Evolutionary conservation across 495 filamentous ascomycete genomes (phyloP).

Genomic region (Neurospora tetraspora): DNA sequence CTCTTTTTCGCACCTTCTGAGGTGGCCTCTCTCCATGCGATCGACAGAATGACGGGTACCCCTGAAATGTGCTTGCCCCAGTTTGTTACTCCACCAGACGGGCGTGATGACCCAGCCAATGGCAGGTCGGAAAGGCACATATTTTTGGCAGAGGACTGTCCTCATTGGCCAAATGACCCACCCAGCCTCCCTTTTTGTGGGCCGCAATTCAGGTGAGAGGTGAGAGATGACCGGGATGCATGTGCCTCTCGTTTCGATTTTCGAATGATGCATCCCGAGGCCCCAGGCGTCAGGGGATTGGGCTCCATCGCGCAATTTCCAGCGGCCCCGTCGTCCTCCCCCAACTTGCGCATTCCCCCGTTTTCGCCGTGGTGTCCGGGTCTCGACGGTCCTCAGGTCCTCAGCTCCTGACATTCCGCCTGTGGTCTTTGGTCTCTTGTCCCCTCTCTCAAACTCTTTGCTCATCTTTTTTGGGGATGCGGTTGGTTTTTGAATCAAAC

Average conservation of each 20-base stretch:
- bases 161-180: conserved; percentile 13
- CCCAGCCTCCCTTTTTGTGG: conserved; percentile 3
- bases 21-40: conserved; percentile 4
- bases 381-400: not conserved
- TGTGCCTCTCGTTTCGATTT: not conserved
- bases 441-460: not conserved
- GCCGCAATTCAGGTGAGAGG: conserved; percentile 7
- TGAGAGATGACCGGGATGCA: not conserved
- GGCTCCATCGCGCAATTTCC: not conserved
- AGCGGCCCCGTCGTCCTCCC: not conserved
- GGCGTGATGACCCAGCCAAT: conserved; percentile 14
- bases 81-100: conserved; percentile 4
- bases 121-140: not conserved
- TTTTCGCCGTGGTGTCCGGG: not conserved
- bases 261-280: not conserved
- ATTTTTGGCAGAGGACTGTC: conserved; percentile 3
- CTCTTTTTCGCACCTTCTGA: not conserved
- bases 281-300: not conserved
- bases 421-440: not conserved
- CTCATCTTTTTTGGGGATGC: not conserved
- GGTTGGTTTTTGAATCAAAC: not conserved
- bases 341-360: not conserved
- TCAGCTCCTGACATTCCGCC: not conserved
- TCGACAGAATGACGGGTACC: conserved; percentile 14
- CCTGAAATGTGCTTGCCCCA: conserved; percentile 19